A percentile compares a stretch with the other conserved stretches of the same genome.
These are phyloP conservation scores for Lachnellula arida DNA, from an alignment of 2,329 filamentous ascomycete genomes.

Conservation along the genomic window DNA sequence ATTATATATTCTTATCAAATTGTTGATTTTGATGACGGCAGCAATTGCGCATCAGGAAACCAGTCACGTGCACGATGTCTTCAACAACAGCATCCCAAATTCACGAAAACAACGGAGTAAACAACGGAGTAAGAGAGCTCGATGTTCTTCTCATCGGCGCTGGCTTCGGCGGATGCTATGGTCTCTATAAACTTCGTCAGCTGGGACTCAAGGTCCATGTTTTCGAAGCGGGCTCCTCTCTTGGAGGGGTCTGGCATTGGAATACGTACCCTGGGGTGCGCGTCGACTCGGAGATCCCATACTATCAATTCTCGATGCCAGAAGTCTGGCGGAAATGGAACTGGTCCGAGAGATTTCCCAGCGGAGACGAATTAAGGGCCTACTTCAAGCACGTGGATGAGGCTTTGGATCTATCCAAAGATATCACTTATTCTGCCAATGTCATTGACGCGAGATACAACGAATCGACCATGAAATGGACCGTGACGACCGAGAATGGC, in stretches of 20 bases:
- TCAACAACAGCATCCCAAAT: too few species aligned
- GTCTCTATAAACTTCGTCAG: too few species aligned
- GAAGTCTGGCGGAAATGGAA: conserved; percentile 48
- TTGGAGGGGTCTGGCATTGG: conserved; percentile 28
- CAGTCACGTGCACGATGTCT: too few species aligned
- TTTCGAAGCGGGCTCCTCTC: conserved; percentile 44
- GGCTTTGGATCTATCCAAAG: conserved; percentile 48
- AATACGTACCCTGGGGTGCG: conserved; percentile 24
- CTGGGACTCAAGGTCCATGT: not conserved
- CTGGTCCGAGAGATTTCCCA: conserved; percentile 50
- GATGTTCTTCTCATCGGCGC: too few species aligned
- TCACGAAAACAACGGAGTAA: too few species aligned
- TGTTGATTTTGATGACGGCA: too few species aligned
- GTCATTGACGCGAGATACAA: conserved; percentile 14
- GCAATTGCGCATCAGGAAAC: too few species aligned
- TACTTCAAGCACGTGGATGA: conserved; percentile 59
- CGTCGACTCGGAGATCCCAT: conserved; percentile 18
- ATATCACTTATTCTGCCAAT: conserved; percentile 11
- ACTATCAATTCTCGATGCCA: conserved; percentile 25
- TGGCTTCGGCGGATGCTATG: too few species aligned
- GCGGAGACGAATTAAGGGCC: conserved; percentile 44
- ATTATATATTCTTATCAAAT: too few species aligned
- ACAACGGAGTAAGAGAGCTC: too few species aligned
- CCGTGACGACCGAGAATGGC: conserved; percentile 13
- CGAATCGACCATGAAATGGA: conserved; percentile 7